Percentiles rank a stretch among this genome's conserved stretches.
Conservation (phyloP, 2,329 filamentous ascomycete species). For the Ilyonectria destructans region DNA sequence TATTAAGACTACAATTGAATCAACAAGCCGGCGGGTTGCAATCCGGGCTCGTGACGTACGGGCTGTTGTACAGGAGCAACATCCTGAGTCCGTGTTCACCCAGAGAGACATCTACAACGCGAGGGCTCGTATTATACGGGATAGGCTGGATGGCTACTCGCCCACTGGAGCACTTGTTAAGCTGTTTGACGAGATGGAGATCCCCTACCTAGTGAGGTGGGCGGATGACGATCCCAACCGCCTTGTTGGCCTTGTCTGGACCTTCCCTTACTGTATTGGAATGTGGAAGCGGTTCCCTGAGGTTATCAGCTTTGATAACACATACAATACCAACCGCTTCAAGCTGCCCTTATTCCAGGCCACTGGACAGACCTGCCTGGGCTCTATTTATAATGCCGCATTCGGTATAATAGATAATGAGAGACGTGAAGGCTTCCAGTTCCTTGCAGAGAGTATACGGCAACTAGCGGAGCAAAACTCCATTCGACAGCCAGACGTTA, state of each 20-base stretch:
- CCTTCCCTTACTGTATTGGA: constrained; percentile 29
- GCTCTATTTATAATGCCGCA: constrained; percentile 29
- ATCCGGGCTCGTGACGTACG: too few relatives aligned
- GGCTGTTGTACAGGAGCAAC: too few relatives aligned
- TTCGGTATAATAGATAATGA: constrained; percentile 33
- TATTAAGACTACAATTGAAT: too few relatives aligned
- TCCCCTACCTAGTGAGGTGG: constrained; percentile 39
- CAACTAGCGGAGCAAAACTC: constrained; percentile 19
- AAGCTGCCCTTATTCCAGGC: constrained; percentile 28
- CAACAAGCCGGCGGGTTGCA: too few relatives aligned
- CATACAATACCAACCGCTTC: constrained; percentile 35
- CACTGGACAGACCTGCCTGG: constrained; percentile 19
- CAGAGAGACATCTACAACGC: too few relatives aligned
- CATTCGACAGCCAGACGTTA: constrained; percentile 11
- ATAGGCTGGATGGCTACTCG: constrained; percentile 32
- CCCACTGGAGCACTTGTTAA: constrained; percentile 38
- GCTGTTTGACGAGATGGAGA: constrained; percentile 34
- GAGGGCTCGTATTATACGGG: constrained; percentile 24
- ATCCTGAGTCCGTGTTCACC: too few relatives aligned
- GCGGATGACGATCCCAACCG: constrained; percentile 26
- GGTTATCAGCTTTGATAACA: constrained; percentile 35
- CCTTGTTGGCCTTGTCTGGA: constrained; percentile 36
- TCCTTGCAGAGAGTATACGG: constrained; percentile 23
- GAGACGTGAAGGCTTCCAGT: constrained; percentile 32
- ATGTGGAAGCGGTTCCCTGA: constrained; percentile 37